Evolutionary conservation across 1,284 basidiomycete genomes (phyloP).

Genomic region (Ustilago tritici): DNA sequence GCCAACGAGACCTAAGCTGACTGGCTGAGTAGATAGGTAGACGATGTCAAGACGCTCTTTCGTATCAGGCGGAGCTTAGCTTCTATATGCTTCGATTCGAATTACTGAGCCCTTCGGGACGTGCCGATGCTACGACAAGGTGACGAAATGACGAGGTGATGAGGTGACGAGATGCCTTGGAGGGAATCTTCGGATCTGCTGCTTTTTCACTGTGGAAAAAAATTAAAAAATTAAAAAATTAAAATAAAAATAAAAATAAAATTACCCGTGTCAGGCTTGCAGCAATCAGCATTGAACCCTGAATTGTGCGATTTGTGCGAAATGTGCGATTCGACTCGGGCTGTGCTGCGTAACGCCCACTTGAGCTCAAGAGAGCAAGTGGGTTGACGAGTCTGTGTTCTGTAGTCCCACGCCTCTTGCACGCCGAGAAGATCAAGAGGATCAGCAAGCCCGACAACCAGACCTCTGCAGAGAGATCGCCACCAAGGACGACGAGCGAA

Average conservation of each 20-base stretch:
- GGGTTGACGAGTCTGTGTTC: neutral
- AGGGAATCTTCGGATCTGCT: neutral
- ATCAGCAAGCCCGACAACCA: too few species aligned
- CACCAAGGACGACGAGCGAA: too few species aligned
- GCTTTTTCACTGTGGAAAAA: neutral
- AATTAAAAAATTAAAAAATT: slow-evolving; percentile 1
- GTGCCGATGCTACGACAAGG: neutral
- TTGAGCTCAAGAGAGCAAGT: neutral
- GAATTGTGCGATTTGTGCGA: neutral
- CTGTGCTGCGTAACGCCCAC: slow-evolving; percentile 2
- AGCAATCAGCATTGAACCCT: neutral
- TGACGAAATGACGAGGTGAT: neutral
- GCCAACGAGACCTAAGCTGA: neutral
- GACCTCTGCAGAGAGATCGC: too few species aligned
- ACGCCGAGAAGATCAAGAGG: too few species aligned
- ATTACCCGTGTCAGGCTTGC: slow-evolving; percentile 3
- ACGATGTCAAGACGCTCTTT: neutral
- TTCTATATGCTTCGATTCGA: neutral
- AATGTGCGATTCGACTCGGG: neutral
- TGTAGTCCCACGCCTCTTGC: too few species aligned
- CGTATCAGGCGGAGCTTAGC: neutral
- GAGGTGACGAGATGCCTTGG: neutral
- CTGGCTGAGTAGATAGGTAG: neutral
- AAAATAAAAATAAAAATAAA: neutral
- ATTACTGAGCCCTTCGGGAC: neutral